Base-by-base conservation (phyloP, 169 alveolate genomes). In the Plasmodium berghei region DNA sequence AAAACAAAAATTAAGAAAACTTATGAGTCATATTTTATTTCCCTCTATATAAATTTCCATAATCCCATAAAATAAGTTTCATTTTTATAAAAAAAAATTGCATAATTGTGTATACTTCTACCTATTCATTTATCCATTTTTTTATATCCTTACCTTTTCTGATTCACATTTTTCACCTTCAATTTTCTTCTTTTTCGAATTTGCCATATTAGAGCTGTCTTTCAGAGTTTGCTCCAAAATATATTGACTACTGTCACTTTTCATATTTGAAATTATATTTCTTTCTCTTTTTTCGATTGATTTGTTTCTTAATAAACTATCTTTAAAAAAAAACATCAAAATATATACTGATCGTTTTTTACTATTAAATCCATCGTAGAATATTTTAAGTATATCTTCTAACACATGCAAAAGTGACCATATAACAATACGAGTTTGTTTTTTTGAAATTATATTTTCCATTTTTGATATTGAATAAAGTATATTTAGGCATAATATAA, bases 401-500 rank as follows among this genome's bases (percentile, higher is more conserved):
- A 86, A 61, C 0, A 61, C 56, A 70, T 70, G 58, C 14, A 86
- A 54, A 58, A 86, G 87, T 12, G 72, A 58, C 26, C 74, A 86
- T 8, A 86, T 71, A 2, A 45, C 61, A n/a, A 86, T 71, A 16
- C 58, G 56, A 14, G 59, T 46, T 55, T 86, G 91, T 24, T 26
- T 86, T 20, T 26, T 6, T 1, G 91, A 86, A n/a, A 86, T 40
- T 5, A 86, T 59, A 71, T 86, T 56, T 24, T 40, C 52, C 61
- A 45, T 71, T 6, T 10, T 63, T 9, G 91, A 86, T 48, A 86
- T 16, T 40, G 69, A 45, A 54, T 86, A 86, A 52, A 86, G 22
- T 6, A 86, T 52, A 46, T 86, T 86, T 24, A 86, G 24, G 16
- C 87, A 86, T 2, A 86, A 71, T n/a, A 86, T 61, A 48, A 86